Base-by-base conservation (phyloP, 768 basidiomycete species). In the Lactarius indigo region DNA sequence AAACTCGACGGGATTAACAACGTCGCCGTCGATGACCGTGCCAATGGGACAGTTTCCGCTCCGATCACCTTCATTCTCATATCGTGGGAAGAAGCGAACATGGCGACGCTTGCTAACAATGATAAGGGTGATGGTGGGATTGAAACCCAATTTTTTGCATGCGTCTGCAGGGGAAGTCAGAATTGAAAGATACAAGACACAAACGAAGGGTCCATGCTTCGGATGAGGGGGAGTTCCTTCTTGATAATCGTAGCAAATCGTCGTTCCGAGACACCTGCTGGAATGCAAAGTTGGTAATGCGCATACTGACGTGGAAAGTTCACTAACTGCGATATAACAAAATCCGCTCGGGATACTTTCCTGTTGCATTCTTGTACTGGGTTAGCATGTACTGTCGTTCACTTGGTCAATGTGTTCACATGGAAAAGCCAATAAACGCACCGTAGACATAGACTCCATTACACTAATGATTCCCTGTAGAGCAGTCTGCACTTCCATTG, bases 51-150 rank as follows among this genome's bases (percentile, higher is more conserved):
- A 87, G 71, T 94, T 94, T 2, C 87, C 88, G 64, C 85, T 89
- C 61, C 79, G 81, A 69, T 93, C 91, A 0, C 78, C 84, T 9
- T 88, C 83, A 8, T 70, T 68, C 0, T 62, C 63, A 7, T 74
- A 72, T 41, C 64, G 71, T 0, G 86, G 86, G 79, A 89, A 88
- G 75, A 88, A 83, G 73, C 85, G 79, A 59, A 87, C 81, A 60
- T 88, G 88, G 73, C 90, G 88, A 3, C 89, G 82, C 73, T 93
- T 94, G 17, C 90, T 90, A 8, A 94, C 92, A 30, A 94, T 80
- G 59, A 93, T 83, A 26, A 94, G 77, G 0, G 92, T 94, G 35
- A 94, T 89, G 61, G 83, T 85, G 0, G 85, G 84, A 1, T 79
- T 78, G 33, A 92, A 87, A 8, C 79, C 78, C 1, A 89, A 70